Evolutionary conservation across 2,329 filamentous ascomycete species (phyloP).

Genomic region (Blumeriella jaapii): DNA sequence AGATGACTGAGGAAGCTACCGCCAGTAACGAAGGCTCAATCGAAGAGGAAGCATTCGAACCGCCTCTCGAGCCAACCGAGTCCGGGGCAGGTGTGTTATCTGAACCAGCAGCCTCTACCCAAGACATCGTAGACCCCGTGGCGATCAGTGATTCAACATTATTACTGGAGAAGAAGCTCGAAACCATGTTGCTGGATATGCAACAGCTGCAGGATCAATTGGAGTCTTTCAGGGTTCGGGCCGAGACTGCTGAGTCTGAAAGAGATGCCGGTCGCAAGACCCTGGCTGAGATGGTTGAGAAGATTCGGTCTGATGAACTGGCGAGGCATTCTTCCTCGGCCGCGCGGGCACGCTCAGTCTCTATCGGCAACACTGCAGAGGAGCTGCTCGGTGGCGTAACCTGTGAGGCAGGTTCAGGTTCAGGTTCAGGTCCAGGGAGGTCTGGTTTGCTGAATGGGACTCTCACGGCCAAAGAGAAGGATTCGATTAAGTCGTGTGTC

Average conservation of each 20-base stretch:
- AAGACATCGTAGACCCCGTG: conserved; percentile 56
- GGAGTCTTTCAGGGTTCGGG: conserved; percentile 63
- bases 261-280: conserved; percentile 60
- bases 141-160: conserved; percentile 65
- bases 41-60: conserved; percentile 36
- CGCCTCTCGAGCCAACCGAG: conserved; percentile 25
- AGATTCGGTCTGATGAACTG: conserved; percentile 59
- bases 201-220: conserved; percentile 21
- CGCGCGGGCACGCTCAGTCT: conserved; percentile 14
- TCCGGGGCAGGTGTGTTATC: conserved; percentile 19
- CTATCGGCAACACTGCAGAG: conserved; percentile 11
- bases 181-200: conserved; percentile 24
- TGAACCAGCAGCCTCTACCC: conserved; percentile 1
- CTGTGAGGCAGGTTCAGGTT: conserved; percentile 1
- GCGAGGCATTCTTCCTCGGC: conserved; percentile 16
- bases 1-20: conserved; percentile 31
- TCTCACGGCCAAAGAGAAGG: conserved; percentile 9
- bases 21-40: conserved; percentile 30
- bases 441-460: conserved; percentile 14
- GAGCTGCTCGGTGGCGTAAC: too few relatives aligned
- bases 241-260: conserved; percentile 72
- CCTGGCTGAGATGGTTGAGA: conserved; percentile 77
- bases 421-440: conserved; percentile 13
- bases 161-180: conserved; percentile 20
- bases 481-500: conserved; percentile 20